phyloP scores from a whole-genome alignment of 768 basidiomycete genomes.

The Exsudoporus frostii region DNA sequence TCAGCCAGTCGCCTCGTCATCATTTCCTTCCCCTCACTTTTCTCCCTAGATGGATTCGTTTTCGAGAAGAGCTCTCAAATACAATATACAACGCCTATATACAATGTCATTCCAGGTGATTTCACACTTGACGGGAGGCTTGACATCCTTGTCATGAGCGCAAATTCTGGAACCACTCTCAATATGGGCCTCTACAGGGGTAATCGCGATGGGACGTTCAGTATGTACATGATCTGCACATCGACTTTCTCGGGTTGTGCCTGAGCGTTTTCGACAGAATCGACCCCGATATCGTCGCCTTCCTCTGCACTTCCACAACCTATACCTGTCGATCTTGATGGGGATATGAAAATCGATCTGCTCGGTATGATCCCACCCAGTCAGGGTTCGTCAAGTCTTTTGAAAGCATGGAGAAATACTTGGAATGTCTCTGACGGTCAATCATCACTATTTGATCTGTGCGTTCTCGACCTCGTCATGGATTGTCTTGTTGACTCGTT shows the following conservation, averaged over 20 bases:
- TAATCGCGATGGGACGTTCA: slow-evolving; percentile 57
- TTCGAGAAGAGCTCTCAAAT: slow-evolving; percentile 53
- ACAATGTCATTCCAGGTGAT: slow-evolving; percentile 90
- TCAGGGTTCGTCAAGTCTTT: slow-evolving; percentile 32
- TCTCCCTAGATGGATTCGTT: slow-evolving; percentile 50
- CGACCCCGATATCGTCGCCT: slow-evolving; percentile 49
- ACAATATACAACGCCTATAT: slow-evolving; percentile 53
- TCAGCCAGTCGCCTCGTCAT: slow-evolving; percentile 29
- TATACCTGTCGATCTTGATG: slow-evolving; percentile 81
- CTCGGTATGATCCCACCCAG: slow-evolving; percentile 59
- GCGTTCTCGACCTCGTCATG: slow-evolving; percentile 20
- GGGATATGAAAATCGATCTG: slow-evolving; percentile 86
- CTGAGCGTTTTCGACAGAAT: slow-evolving; percentile 3
- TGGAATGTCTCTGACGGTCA: slow-evolving; percentile 60
- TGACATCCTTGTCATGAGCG: slow-evolving; percentile 86
- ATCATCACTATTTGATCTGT: slow-evolving; percentile 67
- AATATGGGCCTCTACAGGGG: slow-evolving; percentile 74
- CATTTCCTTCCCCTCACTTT: slow-evolving; percentile 3
- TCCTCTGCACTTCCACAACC: slow-evolving; percentile 75
- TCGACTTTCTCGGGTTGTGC: not conserved
- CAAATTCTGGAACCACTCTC: slow-evolving; percentile 48
- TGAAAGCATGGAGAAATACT: slow-evolving; percentile 78
- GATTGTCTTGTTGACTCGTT: slow-evolving; percentile 5
- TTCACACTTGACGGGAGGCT: slow-evolving; percentile 90
- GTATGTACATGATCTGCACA: slow-evolving; percentile 38